phyloP scores from a whole-genome alignment of 2,329 filamentous ascomycete species.

The Arthrobotrys musiformis region DNA sequence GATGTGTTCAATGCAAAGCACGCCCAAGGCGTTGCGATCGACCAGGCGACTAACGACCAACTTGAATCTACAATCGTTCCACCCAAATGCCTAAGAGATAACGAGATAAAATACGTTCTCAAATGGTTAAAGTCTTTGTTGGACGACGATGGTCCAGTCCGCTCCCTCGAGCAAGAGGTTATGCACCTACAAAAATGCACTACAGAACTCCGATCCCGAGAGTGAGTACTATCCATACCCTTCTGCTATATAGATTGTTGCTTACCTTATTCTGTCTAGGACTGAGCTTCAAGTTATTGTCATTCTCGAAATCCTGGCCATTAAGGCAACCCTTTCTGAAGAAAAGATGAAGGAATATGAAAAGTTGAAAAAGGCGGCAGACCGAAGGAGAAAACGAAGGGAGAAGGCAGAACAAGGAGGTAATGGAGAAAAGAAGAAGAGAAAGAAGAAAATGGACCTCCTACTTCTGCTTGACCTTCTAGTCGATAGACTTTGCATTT shows the following conservation, averaged over 20 bases:
- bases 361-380: constrained; percentile 58
- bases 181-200: constrained; percentile 34
- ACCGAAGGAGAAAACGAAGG: constrained; percentile 64
- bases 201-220: constrained; percentile 40
- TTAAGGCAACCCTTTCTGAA: constrained; percentile 69
- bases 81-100: constrained; percentile 44
- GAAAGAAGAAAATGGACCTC: constrained; percentile 61
- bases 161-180: constrained; percentile 41
- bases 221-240: constrained; percentile 32
- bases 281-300: constrained; percentile 84
- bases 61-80: constrained; percentile 40
- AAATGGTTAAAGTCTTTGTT: constrained; percentile 46
- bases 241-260: not conserved
- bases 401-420: constrained; percentile 61
- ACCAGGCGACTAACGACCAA: constrained; percentile 39
- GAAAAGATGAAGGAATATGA: constrained; percentile 62
- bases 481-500: constrained; percentile 82
- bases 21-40: constrained; percentile 7
- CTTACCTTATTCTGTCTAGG: constrained; percentile 42
- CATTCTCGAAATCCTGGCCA: constrained; percentile 78
- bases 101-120: constrained; percentile 54
- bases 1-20: constrained; percentile 28
- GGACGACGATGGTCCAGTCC: constrained; percentile 36
- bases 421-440: constrained; percentile 60
- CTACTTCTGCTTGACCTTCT: constrained; percentile 79